A percentile compares a stretch with the other conserved stretches of the same genome.
phyloP scores from a whole-genome alignment of 768 basidiomycete genomes.

The Phallus indusiatus region DNA sequence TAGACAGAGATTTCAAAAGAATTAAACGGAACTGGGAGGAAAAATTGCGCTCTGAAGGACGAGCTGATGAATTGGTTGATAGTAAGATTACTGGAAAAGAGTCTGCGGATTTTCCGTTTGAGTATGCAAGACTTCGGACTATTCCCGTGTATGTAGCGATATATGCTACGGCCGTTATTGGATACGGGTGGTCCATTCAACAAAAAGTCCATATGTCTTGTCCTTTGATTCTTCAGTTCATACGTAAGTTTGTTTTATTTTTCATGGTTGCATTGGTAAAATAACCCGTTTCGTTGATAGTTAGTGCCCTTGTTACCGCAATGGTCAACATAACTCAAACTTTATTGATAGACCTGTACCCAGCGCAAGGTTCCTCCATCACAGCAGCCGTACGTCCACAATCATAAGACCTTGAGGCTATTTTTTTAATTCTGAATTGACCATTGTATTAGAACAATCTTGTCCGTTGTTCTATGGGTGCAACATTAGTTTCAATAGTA shows the following conservation, averaged over 20 bases:
- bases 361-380: slow-evolving; percentile 8
- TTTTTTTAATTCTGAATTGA: background rate
- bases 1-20: background rate
- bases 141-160: slow-evolving; percentile 33
- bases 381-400: slow-evolving; percentile 4
- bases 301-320: background rate
- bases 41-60: slow-evolving; percentile 14
- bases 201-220: slow-evolving; percentile 37
- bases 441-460: slow-evolving; percentile 3
- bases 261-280: background rate
- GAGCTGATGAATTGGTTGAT: background rate
- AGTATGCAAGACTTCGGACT: slow-evolving; percentile 43
- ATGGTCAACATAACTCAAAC: slow-evolving; percentile 4
- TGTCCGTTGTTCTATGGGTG: slow-evolving; percentile 4
- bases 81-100: slow-evolving; percentile 9
- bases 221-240: slow-evolving; percentile 41
- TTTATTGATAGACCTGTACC: slow-evolving; percentile 9
- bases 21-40: slow-evolving; percentile 10
- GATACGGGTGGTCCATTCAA: slow-evolving; percentile 56
- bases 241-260: slow-evolving; percentile 20
- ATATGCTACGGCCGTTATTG: slow-evolving; percentile 32
- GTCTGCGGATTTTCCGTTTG: slow-evolving; percentile 46
- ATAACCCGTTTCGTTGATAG: background rate
- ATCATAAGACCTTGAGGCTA: too few relatives aligned
- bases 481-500: slow-evolving; percentile 1